Conservation (phyloP, 148 eudicot genomes). For the Vaccinium darrowii region DNA sequence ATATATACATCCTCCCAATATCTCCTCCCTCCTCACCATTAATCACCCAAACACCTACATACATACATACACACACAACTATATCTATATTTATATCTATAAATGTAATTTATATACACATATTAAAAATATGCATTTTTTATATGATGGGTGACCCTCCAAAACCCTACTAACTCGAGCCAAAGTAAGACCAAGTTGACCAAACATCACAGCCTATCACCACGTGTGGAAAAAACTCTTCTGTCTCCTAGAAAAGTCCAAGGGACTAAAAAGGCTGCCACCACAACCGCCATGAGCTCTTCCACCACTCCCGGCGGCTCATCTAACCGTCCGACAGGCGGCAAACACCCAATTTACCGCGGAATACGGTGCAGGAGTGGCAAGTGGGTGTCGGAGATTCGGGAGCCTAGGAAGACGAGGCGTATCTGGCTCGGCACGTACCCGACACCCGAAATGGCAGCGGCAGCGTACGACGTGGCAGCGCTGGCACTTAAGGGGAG, state of each 20-base stretch:
- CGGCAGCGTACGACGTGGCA: conserved; percentile 48
- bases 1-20: not conserved
- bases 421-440: conserved; percentile 55
- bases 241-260: not conserved
- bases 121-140: not conserved
- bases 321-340: not conserved
- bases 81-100: not conserved
- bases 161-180: conserved; percentile 7
- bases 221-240: conserved; percentile 5
- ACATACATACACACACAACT: not conserved
- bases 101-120: not conserved
- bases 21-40: not conserved
- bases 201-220: not conserved
- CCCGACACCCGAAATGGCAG: conserved; percentile 46
- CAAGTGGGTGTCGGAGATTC: conserved; percentile 55
- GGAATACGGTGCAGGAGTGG: conserved; percentile 45
- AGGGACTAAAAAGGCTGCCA: not conserved
- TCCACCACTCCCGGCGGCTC: not conserved
- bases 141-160: not conserved
- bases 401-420: conserved; percentile 41
- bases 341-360: conserved; percentile 30
- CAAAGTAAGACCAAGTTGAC: not conserved
- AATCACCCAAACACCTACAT: not conserved
- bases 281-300: not conserved
- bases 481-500: conserved; percentile 36